Base-by-base conservation (phyloP, 257 asterid species). In the Solanum sejunctum region DNA sequence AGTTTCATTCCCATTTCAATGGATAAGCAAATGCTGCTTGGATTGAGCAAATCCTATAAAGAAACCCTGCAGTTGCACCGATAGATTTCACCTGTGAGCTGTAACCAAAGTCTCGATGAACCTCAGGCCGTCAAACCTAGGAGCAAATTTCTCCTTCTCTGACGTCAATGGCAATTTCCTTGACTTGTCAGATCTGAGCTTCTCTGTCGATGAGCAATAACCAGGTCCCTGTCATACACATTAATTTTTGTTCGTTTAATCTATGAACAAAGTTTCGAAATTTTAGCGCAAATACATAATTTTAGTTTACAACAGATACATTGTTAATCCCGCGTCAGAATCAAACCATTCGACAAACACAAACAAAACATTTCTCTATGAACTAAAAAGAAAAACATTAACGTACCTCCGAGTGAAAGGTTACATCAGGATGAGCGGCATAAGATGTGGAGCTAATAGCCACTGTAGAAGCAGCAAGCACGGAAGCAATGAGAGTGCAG, bases 101-200 rank as follows among this genome's bases (percentile, higher is more conserved):
- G 94, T 91, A 36, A 91, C 86, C 54, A 92, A 66, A 32, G 94
- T 92, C 91, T 92, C 94, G 39, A 92, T 92, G 90, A 92, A 92
- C 88, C 91, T 88, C 87, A 92, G 60, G 8, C 94, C 95, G 57
- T 92, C 95, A 51, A 91, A 91, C 81, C 85, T 89, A 8, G 95
- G 95, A 43, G 89, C 87, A 84, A 85, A 87, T 21, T 89, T 88
- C 18, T 87, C 90, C 87, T 85, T 84, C 45, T 51, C 82, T 73
- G 81, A 72, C 28, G 73, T 84, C 49, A 56, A 45, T 26, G 83
- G 43, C 47, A 12, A 55, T 26, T 47, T 81, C 32, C 47, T 11
- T 3, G 89, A 84, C 11, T 69, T 70, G 36, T 67, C 56, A 23
- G 86, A 70, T 60, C 88, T 88, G 1, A 45, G 89, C 90, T 89